These are phyloP conservation scores for Linnemannia schmuckeri DNA, from an alignment of 192 early-diverging fungal species.

Conservation along the genomic window DNA sequence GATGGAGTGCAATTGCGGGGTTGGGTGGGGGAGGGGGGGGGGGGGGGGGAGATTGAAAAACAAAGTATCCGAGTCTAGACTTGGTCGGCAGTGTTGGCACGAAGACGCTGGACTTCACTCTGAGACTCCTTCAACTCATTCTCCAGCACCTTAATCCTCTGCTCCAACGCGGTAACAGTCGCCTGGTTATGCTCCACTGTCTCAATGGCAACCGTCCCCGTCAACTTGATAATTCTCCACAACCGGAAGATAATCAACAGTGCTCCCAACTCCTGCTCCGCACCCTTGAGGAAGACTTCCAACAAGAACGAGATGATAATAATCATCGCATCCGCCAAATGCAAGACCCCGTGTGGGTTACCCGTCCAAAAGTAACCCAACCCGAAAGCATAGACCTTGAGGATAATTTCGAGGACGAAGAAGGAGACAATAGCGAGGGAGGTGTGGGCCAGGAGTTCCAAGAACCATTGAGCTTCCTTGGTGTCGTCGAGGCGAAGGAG, in stretches of 20 bases:
- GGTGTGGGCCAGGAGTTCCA: slow-evolving; percentile 55
- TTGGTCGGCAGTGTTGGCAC: slow-evolving; percentile 31
- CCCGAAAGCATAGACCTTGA: slow-evolving; percentile 64
- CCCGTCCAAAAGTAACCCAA: slow-evolving; percentile 56
- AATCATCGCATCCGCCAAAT: slow-evolving; percentile 63
- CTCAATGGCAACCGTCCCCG: slow-evolving; percentile 62
- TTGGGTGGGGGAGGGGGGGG: neutral
- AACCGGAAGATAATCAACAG: slow-evolving; percentile 69
- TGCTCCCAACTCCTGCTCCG: slow-evolving; percentile 64
- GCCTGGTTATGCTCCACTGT: slow-evolving; percentile 40
- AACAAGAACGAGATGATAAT: slow-evolving; percentile 64
- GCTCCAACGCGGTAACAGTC: neutral
- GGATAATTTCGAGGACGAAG: slow-evolving; percentile 66
- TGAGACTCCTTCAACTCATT: slow-evolving; percentile 28
- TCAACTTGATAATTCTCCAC: slow-evolving; percentile 67
- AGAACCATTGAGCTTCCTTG: slow-evolving; percentile 45
- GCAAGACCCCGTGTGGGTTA: slow-evolving; percentile 56
- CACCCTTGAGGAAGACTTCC: slow-evolving; percentile 65
- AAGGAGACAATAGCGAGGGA: slow-evolving; percentile 58
- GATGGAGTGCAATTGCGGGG: neutral
- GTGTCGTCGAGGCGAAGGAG: slow-evolving; percentile 31
- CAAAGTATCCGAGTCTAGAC: slow-evolving; percentile 4
- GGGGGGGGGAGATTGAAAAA: neutral
- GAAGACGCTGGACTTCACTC: slow-evolving; percentile 41
- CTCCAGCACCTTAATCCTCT: slow-evolving; percentile 24